phyloP scores from a whole-genome alignment of 1,284 basidiomycete species.

The Ganoderma leucocontextum region DNA sequence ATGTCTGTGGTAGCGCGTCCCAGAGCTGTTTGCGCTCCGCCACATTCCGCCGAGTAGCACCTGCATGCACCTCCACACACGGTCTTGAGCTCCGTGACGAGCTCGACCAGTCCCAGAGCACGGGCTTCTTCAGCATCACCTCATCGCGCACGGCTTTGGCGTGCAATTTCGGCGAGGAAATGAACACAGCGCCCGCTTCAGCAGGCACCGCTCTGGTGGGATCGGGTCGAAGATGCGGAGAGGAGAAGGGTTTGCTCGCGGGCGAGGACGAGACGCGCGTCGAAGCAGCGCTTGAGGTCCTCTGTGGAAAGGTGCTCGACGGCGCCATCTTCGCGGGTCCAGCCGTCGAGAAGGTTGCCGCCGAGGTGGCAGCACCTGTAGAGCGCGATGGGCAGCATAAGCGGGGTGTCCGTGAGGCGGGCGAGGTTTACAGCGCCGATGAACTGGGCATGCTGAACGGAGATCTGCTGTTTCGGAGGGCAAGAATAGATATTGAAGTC shows the following conservation, averaged over 20 bases:
- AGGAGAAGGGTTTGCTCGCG: background rate
- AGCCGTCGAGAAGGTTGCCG: constrained; percentile 9
- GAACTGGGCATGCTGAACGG: background rate
- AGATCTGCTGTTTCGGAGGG: too few species aligned
- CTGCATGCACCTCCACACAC: background rate
- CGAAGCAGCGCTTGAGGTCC: constrained; percentile 12
- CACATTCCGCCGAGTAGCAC: background rate
- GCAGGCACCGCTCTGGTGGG: background rate
- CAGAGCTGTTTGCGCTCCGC: too few species aligned
- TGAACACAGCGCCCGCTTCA: background rate
- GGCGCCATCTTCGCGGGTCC: constrained; percentile 17
- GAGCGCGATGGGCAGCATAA: constrained; percentile 19
- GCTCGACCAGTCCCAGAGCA: background rate
- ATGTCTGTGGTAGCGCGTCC: background rate
- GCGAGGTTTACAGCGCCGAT: constrained; percentile 21
- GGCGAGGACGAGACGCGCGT: background rate
- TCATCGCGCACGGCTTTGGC: background rate
- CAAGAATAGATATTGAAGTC: background rate
- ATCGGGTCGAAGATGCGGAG: background rate
- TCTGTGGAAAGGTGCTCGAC: constrained; percentile 1
- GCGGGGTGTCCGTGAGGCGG: constrained; percentile 10
- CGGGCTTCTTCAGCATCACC: background rate
- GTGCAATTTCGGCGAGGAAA: background rate
- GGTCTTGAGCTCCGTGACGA: background rate
- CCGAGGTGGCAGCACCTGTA: constrained; percentile 13